Conservation (phyloP, 2,329 filamentous ascomycete species). For the Arthrocladium fulminans region DNA sequence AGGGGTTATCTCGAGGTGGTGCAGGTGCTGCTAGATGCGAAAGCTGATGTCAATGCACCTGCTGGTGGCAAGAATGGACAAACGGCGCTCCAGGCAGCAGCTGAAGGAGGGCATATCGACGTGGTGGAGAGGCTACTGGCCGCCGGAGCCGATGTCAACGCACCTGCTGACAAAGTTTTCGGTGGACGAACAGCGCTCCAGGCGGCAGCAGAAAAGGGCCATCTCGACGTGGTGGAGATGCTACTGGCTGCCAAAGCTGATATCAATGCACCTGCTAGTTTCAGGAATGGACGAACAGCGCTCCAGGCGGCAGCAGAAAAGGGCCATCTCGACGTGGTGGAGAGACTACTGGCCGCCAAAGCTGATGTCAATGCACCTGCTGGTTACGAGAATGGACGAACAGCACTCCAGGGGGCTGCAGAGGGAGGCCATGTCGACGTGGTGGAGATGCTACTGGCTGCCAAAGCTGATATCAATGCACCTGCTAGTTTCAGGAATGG, state of each 20-base stretch:
- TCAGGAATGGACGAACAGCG: slow-evolving; percentile 18
- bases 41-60: too few relatives aligned
- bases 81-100: too few relatives aligned
- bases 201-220: slow-evolving; percentile 15
- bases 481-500: neutral
- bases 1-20: neutral
- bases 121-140: slow-evolving; percentile 14
- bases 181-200: slow-evolving; percentile 15
- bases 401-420: neutral
- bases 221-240: slow-evolving; percentile 19
- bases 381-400: neutral
- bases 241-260: slow-evolving; percentile 21
- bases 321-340: slow-evolving; percentile 8
- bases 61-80: too few relatives aligned
- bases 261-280: slow-evolving; percentile 17
- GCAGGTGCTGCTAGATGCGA: neutral
- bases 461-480: slow-evolving; percentile 10
- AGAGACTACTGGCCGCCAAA: slow-evolving; percentile 11
- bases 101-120: slow-evolving; percentile 8
- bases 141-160: slow-evolving; percentile 11
- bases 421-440: slow-evolving; percentile 9
- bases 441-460: slow-evolving; percentile 13
- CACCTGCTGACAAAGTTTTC: neutral
- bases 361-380: slow-evolving; percentile 6
- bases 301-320: slow-evolving; percentile 22